These are phyloP conservation scores for Graphilbum fragrans DNA, from an alignment of 2,329 filamentous ascomycete genomes.

Conservation along the genomic window DNA sequence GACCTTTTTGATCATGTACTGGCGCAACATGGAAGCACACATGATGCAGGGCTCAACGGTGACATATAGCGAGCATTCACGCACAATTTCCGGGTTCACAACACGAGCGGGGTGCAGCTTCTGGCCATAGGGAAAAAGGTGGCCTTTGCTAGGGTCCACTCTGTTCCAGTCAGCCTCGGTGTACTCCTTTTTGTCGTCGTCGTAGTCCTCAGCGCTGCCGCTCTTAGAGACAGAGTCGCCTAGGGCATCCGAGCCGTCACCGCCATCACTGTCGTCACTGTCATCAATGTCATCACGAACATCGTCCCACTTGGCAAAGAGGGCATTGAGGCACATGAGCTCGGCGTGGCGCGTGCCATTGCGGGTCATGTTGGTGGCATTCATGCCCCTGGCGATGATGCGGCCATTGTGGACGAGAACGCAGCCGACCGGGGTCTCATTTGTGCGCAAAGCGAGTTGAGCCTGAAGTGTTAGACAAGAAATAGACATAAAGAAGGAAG, in stretches of 20 bases:
- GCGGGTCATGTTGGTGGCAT: constrained; percentile 85
- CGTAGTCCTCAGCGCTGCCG: constrained; percentile 17
- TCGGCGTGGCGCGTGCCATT: constrained; percentile 93
- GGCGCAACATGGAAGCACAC: constrained; percentile 86
- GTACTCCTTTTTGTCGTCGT: constrained; percentile 13
- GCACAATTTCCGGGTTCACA: constrained; percentile 56
- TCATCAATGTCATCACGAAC: constrained; percentile 15
- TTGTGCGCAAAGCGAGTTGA: constrained; percentile 67
- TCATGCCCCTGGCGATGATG: constrained; percentile 86
- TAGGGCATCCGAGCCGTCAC: too few species aligned
- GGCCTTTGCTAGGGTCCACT: constrained; percentile 40
- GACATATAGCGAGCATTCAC: constrained; percentile 72
- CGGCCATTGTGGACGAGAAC: constrained; percentile 72
- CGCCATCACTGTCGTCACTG: constrained; percentile 10
- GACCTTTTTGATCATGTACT: constrained; percentile 77
- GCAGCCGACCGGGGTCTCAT: constrained; percentile 94
- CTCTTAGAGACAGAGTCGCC: constrained; percentile 28
- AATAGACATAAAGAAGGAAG: constrained; percentile 6
- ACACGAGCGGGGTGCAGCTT: constrained; percentile 41
- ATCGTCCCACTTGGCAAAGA: constrained; percentile 30
- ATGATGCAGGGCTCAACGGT: constrained; percentile 98
- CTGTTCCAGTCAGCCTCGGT: constrained; percentile 34
- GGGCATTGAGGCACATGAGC: constrained; percentile 66
- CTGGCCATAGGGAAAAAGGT: constrained; percentile 50
- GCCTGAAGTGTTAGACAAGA: too few species aligned